A percentile compares a stretch with the other conserved stretches of the same genome.
These are phyloP conservation scores for Bipolaris oryzae DNA, from an alignment of 2,329 filamentous ascomycete genomes.

Conservation along the genomic window DNA sequence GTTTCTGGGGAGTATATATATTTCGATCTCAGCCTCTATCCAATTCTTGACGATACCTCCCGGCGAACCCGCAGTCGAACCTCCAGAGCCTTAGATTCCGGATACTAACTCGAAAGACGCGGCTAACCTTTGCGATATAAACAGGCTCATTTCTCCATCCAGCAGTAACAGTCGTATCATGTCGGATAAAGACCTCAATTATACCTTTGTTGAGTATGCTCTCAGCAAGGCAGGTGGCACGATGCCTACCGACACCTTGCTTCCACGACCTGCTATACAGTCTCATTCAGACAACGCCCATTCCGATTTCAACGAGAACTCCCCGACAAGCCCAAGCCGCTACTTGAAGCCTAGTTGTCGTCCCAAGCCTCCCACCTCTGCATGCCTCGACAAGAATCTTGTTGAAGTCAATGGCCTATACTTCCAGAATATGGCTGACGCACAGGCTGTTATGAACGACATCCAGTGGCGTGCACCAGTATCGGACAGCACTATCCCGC, in stretches of 20 bases:
- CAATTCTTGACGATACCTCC: neutral
- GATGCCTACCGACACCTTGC: neutral
- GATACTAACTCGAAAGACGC: neutral
- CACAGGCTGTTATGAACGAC: constrained; percentile 1
- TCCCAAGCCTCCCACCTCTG: constrained; percentile 7
- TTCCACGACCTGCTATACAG: neutral
- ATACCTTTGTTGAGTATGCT: neutral
- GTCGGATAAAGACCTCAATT: neutral
- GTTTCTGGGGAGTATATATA: neutral
- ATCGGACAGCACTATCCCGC: constrained; percentile 13
- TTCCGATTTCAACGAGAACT: neutral
- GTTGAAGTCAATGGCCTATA: constrained; percentile 3
- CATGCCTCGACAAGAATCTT: constrained; percentile 4
- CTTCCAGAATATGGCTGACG: constrained; percentile 13
- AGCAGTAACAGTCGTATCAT: neutral
- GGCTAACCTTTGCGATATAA: neutral
- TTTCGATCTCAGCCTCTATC: neutral
- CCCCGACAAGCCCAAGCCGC: neutral
- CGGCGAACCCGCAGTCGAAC: neutral
- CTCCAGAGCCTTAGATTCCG: neutral
- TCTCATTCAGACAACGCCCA: neutral
- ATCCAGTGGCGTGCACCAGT: constrained; percentile 13
- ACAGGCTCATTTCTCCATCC: neutral
- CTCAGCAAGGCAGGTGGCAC: neutral
- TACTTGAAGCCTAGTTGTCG: neutral